Evolutionary conservation across 2,329 filamentous ascomycete genomes (phyloP), one percentile per base, ranked within the genome.

Genomic region (Lachnellula cervina): DNA sequence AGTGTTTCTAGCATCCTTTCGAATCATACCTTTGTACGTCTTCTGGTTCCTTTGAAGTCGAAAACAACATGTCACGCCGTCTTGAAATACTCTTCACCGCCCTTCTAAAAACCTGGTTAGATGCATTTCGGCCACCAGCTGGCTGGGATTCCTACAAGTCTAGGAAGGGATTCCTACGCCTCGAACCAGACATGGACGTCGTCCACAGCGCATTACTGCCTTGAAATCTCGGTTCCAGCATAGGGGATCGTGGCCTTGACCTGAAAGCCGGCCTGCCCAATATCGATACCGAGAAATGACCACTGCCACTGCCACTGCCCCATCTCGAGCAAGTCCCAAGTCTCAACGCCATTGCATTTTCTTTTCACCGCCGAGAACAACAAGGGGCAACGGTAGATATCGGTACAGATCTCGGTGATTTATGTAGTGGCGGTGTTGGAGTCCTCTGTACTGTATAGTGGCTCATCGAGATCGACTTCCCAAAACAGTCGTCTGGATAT

Each of bases 41-140:
- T 48, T 40, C 19, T n/a, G 45, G 46, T 14, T 45, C 35, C 16
- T 35, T 42, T 14, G 52, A 54, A 23, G 52, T 54, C 16, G 52
- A 54, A 38, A 49, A 54, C 35, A 28, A n/a, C 45, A 49, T 46
- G 44, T 23, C 44, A 46, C 21, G 34, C 7, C 8, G n/a, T n/a
- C 21, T 21, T 16, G 35, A 17, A 46, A 32, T 16, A 40, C 14
- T 25, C 16, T 16, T 35, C n/a, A 21, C 32, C 14, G 6, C 32
- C 21, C 34, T 38, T 38, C 28, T 37, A 4, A 11, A 38, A 21
- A 17, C 4, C 8, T 17, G 19, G 19, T 44, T 23, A 44, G 42
- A 19, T 44, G 16, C 21, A 25, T 44, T 44, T 13, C 11, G 13
- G 16, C 19, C 13, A 19, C 9, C n/a, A 44, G 21, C 19, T 28